Conservation (phyloP, 179 eudicot genomes). For the Corrigiola litoralis region DNA sequence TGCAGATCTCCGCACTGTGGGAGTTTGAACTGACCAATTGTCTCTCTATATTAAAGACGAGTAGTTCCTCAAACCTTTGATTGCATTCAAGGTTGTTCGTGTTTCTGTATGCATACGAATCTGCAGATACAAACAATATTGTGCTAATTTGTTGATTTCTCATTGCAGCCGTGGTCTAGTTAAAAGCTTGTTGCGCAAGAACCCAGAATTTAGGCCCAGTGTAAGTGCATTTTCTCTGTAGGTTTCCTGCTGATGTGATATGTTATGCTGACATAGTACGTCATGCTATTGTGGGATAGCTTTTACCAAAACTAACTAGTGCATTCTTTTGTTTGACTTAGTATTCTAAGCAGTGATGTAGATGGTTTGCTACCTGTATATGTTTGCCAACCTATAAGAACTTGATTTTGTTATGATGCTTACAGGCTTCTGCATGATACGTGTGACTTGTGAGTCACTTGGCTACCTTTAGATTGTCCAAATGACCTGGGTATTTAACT, state of each 20-base stretch:
- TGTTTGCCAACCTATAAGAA: not conserved
- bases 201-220: conserved; percentile 92
- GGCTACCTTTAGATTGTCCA: not conserved
- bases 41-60: not conserved
- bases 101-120: not conserved
- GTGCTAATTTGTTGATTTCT: conserved; percentile 2
- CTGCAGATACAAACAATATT: not conserved
- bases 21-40: not conserved
- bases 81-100: conserved; percentile 2
- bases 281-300: not conserved
- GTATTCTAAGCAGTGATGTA: not conserved
- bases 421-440: no score
- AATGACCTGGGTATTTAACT: not conserved
- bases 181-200: conserved; percentile 83
- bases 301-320: not conserved
- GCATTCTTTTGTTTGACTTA: not conserved
- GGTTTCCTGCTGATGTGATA: conserved; percentile 6
- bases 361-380: not conserved
- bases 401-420: not conserved
- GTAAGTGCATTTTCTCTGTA: conserved; percentile 39
- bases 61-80: not conserved
- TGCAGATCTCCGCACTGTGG: not conserved
- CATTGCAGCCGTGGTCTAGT: conserved; percentile 77
- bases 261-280: not conserved
- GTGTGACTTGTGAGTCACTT: no score